Conservation (phyloP, 73 alveolate species). For the Stentor roeselii region DNA sequence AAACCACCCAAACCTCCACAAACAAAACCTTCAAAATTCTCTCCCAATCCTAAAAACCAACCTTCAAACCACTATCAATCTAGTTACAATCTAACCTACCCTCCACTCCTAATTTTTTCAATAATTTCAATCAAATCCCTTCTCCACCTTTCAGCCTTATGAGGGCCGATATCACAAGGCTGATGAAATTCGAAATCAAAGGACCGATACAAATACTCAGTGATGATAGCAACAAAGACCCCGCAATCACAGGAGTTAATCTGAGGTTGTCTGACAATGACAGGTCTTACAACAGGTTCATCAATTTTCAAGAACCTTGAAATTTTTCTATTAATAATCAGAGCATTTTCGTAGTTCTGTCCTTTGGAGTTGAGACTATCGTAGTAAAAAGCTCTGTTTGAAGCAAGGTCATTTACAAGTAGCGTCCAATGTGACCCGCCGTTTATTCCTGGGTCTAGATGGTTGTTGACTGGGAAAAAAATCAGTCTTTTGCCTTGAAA, state of each 20-base stretch:
- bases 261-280: neutral
- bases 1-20: no score
- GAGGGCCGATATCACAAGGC: neutral
- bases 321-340: neutral
- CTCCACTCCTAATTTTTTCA: no score
- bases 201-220: neutral
- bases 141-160: neutral
- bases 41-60: no score
- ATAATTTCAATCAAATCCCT: neutral
- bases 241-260: neutral
- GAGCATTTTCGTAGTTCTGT: neutral
- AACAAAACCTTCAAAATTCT: no score
- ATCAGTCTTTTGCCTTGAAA: neutral
- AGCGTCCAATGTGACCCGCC: constrained; percentile 7
- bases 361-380: neutral
- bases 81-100: no score
- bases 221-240: neutral
- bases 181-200: neutral
- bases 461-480: neutral
- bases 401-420: neutral
- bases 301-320: neutral
- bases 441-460: neutral
- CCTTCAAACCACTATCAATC: no score
- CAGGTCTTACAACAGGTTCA: neutral
- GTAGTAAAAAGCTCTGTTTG: neutral